Base-by-base conservation (phyloP, 768 basidiomycete genomes). In the Pleurotus salmoneostramineus region DNA sequence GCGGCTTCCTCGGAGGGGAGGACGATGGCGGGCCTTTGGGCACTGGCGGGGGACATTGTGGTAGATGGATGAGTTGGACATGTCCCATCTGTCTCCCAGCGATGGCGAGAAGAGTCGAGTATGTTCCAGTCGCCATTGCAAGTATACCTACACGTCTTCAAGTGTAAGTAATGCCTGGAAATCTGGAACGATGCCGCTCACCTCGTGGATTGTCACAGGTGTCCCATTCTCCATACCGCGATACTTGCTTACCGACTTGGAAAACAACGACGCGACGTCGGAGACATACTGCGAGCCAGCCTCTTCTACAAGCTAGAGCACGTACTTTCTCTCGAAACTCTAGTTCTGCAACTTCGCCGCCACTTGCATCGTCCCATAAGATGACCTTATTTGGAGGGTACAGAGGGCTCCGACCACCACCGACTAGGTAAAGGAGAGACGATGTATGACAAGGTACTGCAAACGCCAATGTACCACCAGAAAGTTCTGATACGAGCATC, bases 361-460 rank as follows among this genome's bases (percentile, higher is more conserved):
- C 83, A 3, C 82, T 72, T 3, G 79, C 81, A 72, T 93, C 93
- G 70, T 95, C 89, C 92, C 92, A 95, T 55, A 96, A 69, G 62
- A 95, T 79, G 56, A 95, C 90, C 74, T 96, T 95, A 73, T 95
- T 95, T 32, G 89, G 90, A 32, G 94, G 90, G 72, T 94, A 95
- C 7, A 88, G 81, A 33, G 93, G 93, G 69, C 90, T 93, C 56
- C 86, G 82, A 40, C 93, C 92, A 46, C 93, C 93, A 50, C 93
- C 93, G 56, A 94, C 77, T 48, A 95, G 84, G 71, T 94, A 93
- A 50, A 95, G 77, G 17, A 95, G 74, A 59, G 91, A 93, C 8
- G 91, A 87, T 8, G 85, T 81, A 66, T 95, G 91, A 56, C 92
- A 74, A 2, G 93, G 93, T 11, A 91, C 79, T 14, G 83, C 89